A percentile compares a stretch with the other conserved stretches of the same genome.
Evolutionary conservation across 768 basidiomycete genomes (phyloP).

Genomic region (Dioszegia crocea): DNA sequence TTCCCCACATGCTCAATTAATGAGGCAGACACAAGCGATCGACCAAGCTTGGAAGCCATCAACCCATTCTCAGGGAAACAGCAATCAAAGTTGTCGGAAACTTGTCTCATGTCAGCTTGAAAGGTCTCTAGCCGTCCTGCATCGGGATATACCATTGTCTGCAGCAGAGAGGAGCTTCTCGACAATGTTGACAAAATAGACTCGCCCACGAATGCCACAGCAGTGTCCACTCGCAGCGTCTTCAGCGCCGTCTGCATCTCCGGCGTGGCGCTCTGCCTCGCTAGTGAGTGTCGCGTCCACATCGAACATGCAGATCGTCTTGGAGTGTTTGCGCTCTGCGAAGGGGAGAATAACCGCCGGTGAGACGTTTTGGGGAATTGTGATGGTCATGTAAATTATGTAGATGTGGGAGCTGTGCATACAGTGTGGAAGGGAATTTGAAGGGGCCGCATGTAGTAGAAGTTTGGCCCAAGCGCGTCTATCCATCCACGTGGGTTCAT

Average conservation of each 20-base stretch:
- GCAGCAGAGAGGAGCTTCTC: conserved; percentile 73
- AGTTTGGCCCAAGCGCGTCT: no score
- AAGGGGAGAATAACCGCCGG: conserved; percentile 42
- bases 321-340: conserved; percentile 42
- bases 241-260: conserved; percentile 69
- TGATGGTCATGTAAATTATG: conserved; percentile 11
- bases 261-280: conserved; percentile 58
- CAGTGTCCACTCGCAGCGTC: conserved; percentile 66
- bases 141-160: conserved; percentile 60
- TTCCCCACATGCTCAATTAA: conserved; percentile 90
- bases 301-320: conserved; percentile 52
- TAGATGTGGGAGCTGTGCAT: neutral
- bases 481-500: no score
- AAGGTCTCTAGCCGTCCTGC: no score
- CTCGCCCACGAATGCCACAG: conserved; percentile 87
- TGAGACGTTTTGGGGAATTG: conserved; percentile 26
- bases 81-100: conserved; percentile 78
- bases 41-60: conserved; percentile 76
- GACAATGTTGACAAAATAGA: conserved; percentile 80
- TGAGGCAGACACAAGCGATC: conserved; percentile 68
- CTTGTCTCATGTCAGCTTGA: conserved; percentile 53
- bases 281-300: conserved; percentile 53
- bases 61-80: conserved; percentile 92
- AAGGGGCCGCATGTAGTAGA: neutral
- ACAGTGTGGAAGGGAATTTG: neutral